phyloP scores from a whole-genome alignment of 768 basidiomycete species.

The Favolaschia claudopus region DNA sequence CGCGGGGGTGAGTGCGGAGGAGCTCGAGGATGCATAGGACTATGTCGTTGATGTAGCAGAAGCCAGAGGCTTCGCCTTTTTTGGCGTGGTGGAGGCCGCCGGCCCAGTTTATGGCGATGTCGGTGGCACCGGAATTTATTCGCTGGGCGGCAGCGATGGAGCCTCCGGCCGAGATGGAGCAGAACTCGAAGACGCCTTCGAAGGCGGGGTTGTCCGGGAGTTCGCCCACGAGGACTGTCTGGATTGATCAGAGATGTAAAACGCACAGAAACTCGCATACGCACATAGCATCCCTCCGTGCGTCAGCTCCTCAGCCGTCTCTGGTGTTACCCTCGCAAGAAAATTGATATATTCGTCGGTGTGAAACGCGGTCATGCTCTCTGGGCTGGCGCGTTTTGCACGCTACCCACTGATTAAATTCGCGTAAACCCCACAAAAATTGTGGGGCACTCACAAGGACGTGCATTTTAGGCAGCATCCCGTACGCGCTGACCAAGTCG shows the following conservation, averaged over 20 bases:
- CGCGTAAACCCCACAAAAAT: background rate
- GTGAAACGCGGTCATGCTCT: slow-evolving; percentile 92
- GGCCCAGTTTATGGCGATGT: slow-evolving; percentile 98
- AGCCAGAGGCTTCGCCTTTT: slow-evolving; percentile 98
- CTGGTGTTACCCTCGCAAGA: slow-evolving; percentile 86
- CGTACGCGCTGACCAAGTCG: slow-evolving; percentile 89
- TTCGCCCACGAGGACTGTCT: slow-evolving; percentile 73
- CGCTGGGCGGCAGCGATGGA: slow-evolving; percentile 89
- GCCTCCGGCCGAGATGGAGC: slow-evolving; percentile 95
- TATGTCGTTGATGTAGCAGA: slow-evolving; percentile 99
- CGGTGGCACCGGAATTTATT: slow-evolving; percentile 80
- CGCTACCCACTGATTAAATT: slow-evolving; percentile 46
- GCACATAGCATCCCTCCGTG: slow-evolving; percentile 86
- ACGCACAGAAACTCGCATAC: slow-evolving; percentile 34
- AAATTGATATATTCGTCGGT: slow-evolving; percentile 99
- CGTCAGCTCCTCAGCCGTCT: slow-evolving; percentile 88
- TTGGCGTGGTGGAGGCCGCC: slow-evolving; percentile 99
- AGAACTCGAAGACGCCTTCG: slow-evolving; percentile 96
- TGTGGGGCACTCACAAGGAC: slow-evolving; percentile 67
- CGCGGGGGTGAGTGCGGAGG: slow-evolving; percentile 81
- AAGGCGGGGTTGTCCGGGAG: slow-evolving; percentile 88
- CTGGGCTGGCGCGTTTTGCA: slow-evolving; percentile 72
- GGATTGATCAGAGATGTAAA: slow-evolving; percentile 39
- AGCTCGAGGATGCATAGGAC: slow-evolving; percentile 95
- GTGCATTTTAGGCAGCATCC: slow-evolving; percentile 94